Conservation (phyloP, 345 rosid species). For the Aegle marmelos region DNA sequence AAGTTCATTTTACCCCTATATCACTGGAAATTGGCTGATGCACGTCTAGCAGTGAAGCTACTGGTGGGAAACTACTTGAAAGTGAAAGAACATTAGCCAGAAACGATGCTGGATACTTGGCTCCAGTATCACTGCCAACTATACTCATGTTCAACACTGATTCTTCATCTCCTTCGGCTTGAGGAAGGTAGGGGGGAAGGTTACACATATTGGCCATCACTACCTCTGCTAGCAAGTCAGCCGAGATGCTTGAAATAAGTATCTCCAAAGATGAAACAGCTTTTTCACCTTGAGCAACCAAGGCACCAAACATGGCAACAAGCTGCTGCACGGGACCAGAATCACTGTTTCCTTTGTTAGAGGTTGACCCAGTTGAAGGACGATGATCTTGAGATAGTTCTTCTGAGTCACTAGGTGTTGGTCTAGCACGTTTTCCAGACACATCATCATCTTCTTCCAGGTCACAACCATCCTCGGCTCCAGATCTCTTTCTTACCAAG, state of each 20-base stretch:
- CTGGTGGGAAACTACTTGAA: conserved; percentile 68
- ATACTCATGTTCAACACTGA: conserved; percentile 56
- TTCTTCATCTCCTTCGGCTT: conserved; percentile 58
- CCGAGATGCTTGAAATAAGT: conserved; percentile 89
- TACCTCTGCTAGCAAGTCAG: conserved; percentile 94
- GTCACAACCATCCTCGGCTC: conserved; percentile 45
- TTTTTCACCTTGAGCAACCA: conserved; percentile 96
- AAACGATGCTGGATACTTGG: conserved; percentile 75
- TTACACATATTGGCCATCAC: conserved; percentile 93
- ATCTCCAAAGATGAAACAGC: conserved; percentile 81
- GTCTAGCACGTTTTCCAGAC: conserved; percentile 67
- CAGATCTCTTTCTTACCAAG: conserved; percentile 67
- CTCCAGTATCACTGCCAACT: conserved; percentile 58
- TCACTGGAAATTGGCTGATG: conserved; percentile 35
- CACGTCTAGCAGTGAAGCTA: conserved; percentile 52
- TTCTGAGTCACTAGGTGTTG: conserved; percentile 51
- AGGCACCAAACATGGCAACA: conserved; percentile 85
- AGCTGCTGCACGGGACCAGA: conserved; percentile 88
- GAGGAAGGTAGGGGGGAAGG: conserved; percentile 48
- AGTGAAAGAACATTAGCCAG: conserved; percentile 71
- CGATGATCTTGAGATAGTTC: conserved; percentile 52
- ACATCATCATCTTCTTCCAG: conserved; percentile 45
- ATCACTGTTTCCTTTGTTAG: conserved; percentile 45
- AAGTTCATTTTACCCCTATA: conserved; percentile 28
- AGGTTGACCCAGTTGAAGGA: conserved; percentile 38